phyloP scores from a whole-genome alignment of 805 yeast genomes.

The Candida loeiensis region DNA sequence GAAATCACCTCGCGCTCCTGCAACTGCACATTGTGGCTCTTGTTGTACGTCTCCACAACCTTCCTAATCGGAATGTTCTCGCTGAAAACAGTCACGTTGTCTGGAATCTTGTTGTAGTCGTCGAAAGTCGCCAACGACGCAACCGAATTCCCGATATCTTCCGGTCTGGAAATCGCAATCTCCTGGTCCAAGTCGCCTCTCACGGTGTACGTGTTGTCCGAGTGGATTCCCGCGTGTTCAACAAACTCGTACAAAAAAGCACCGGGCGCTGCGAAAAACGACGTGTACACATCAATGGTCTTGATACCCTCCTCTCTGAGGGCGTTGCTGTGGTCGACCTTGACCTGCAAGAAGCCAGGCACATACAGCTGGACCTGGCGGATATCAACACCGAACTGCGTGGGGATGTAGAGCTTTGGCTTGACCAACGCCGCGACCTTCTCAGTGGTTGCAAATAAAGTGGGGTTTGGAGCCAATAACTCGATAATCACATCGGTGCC shows the following conservation, averaged over 20 bases:
- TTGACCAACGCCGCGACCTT: conserved; percentile 37
- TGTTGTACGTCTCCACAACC: conserved; percentile 40
- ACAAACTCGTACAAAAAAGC: conserved; percentile 31
- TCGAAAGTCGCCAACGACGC: conserved; percentile 16
- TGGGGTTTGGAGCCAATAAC: conserved; percentile 32
- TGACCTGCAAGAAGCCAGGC: conserved; percentile 34
- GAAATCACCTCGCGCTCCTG: conserved; percentile 12
- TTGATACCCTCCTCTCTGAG: conserved; percentile 46
- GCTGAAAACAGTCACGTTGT: conserved; percentile 41
- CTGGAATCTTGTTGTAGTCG: conserved; percentile 40
- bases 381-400: conserved; percentile 56
- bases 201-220: conserved; percentile 29
- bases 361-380: conserved; percentile 21
- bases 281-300: conserved; percentile 42
- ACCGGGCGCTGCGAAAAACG: conserved; percentile 36
- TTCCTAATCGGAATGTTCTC: conserved; percentile 37
- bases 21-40: conserved; percentile 29
- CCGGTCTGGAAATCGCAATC: conserved; percentile 33
- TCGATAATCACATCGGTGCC: conserved; percentile 53
- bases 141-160: conserved; percentile 18
- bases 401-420: conserved; percentile 54
- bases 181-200: conserved; percentile 40
- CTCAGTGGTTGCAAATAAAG: conserved; percentile 31
- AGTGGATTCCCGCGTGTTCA: conserved; percentile 36
- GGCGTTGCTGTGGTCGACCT: conserved; percentile 33